These are phyloP conservation scores for Grosmannia huntii DNA, from an alignment of 2,329 filamentous ascomycete species.

Conservation along the genomic window DNA sequence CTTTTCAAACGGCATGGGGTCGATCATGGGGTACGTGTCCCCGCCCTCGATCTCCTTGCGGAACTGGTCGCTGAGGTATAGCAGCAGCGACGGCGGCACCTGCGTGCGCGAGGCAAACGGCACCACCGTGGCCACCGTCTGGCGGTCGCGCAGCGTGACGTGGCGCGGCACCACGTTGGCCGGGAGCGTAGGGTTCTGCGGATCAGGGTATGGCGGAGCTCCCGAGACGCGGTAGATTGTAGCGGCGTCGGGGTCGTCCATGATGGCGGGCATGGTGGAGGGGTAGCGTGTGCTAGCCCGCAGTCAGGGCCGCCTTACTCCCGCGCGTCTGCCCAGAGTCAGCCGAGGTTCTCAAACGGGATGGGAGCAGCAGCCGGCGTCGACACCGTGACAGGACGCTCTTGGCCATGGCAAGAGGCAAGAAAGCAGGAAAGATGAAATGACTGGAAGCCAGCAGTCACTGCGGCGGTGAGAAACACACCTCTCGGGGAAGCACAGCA, in stretches of 20 bases:
- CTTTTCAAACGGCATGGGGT: conserved; percentile 57
- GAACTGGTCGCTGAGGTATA: conserved; percentile 70
- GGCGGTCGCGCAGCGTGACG: conserved; percentile 71
- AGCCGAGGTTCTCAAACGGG: not conserved
- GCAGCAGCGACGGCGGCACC: conserved; percentile 62
- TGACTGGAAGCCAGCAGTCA: too few species aligned
- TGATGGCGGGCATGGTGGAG: conserved; percentile 55
- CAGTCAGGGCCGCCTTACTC: not conserved
- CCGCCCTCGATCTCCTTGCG: conserved; percentile 87
- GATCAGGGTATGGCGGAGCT: conserved; percentile 49
- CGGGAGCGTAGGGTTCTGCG: conserved; percentile 50
- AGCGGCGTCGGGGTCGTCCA: conserved; percentile 62
- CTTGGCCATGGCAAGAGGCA: not conserved
- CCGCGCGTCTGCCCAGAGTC: not conserved
- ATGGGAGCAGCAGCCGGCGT: not conserved
- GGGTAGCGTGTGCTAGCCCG: not conserved
- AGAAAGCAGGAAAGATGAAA: not conserved
- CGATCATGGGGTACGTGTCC: conserved; percentile 82
- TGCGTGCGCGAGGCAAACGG: conserved; percentile 67
- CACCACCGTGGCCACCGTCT: conserved; percentile 71
- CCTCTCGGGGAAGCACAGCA: not conserved
- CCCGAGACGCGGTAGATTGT: conserved; percentile 60
- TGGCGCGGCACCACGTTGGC: conserved; percentile 57
- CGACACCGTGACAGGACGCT: not conserved
- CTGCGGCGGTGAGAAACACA: not conserved